Conservation (phyloP, 2,329 filamentous ascomycete genomes). For the Xylariaceae sp. region DNA sequence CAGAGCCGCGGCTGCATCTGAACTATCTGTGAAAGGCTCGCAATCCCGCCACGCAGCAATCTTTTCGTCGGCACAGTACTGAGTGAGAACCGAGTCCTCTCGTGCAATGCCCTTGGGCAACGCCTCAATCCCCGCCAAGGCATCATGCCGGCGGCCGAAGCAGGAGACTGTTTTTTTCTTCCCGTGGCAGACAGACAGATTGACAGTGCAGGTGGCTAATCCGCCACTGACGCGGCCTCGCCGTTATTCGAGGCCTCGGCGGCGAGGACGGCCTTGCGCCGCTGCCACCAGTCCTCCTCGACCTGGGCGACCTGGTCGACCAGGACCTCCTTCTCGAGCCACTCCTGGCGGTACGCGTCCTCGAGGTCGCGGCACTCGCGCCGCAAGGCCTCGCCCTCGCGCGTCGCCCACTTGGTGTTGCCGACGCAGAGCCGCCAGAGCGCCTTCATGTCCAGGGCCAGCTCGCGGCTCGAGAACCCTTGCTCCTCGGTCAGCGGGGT, state of each 20-base stretch:
- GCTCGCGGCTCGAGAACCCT: constrained; percentile 59
- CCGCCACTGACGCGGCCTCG: constrained; percentile 1
- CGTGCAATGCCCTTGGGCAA: no score
- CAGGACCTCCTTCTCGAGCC: constrained; percentile 72
- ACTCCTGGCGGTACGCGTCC: constrained; percentile 60
- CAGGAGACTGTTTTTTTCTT: no score
- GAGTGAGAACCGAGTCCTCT: no score
- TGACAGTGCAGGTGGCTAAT: no score
- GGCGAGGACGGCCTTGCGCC: constrained; percentile 46
- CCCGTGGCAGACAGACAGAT: no score
- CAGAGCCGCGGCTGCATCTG: no score
- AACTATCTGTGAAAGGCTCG: no score
- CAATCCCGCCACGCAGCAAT: no score
- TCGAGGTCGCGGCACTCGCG: constrained; percentile 61
- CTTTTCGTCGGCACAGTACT: no score
- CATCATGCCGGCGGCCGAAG: no score
- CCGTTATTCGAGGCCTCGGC: constrained; percentile 18
- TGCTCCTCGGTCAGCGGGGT: constrained; percentile 48
- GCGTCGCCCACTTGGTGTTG: constrained; percentile 65
- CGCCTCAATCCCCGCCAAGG: no score
- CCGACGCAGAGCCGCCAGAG: constrained; percentile 62
- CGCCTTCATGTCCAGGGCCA: constrained; percentile 49
- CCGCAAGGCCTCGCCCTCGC: constrained; percentile 56
- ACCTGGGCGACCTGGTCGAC: constrained; percentile 63
- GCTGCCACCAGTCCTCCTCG: constrained; percentile 59